Evolutionary conservation across 805 yeast genomes (phyloP), one percentile per base, ranked within the genome.

Genomic region (Metschnikowia proteae): DNA sequence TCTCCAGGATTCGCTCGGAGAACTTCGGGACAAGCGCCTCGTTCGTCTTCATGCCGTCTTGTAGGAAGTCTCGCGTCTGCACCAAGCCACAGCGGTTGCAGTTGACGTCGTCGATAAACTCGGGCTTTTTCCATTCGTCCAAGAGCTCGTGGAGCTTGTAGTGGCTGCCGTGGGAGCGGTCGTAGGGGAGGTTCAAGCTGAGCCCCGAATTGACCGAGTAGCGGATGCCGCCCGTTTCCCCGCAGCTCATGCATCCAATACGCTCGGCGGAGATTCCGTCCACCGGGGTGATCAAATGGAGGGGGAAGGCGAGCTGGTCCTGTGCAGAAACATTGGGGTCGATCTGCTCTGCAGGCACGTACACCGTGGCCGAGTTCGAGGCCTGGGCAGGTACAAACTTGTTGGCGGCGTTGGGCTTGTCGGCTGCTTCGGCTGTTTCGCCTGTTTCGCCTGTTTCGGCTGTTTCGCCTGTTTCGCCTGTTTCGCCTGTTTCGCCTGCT

Each of bases 171-270:
- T 67, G 61, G 4, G 68, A 60, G 32, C 75, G 75, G 38, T 75
- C 64, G 33, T 64, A 63, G 0, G 92, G 91, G 43, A 87, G 69
- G 53, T 84, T 86, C 56, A 87, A 74, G 55, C 87, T 82, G 44
- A 87, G 64, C 0, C 94, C 92, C 58, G 88, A 81, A 46, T 83
- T 76, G 0, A 88, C 87, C 1, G 94, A 84, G 55, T 84, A 85
- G 52, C 97, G 76, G 13, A 91, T 83, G 2, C 97, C 97, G 47
- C 96, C 97, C 65, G 83, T 88, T 60, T 92, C 97, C 50, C 97
- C 96, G 75, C 98, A 92, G 11, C 75, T 74, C 45, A 88, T 74
- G 64, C 98, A 92, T 0, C 96, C 96, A 43, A 92, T 90, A 59
- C 97, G 76, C 60, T 88, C 96, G 6, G 90, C 92, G 27, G 84